These are phyloP conservation scores for Mercurialis annua DNA, from an alignment of 345 rosid species.

Conservation along the genomic window DNA sequence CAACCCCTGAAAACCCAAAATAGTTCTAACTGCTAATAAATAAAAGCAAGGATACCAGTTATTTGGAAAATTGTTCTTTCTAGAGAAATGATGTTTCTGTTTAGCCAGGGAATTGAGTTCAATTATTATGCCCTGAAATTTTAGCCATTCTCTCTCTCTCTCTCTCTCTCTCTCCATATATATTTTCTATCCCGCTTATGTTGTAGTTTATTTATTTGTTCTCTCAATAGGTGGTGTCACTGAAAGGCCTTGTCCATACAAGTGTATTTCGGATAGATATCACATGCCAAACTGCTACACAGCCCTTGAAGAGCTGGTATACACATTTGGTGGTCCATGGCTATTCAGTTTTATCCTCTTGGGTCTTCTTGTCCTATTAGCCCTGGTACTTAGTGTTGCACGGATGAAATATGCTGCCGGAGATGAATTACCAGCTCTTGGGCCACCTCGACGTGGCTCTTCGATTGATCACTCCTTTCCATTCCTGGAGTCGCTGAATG, in stretches of 20 bases:
- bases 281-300: slow-evolving; percentile 94
- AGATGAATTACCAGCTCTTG: slow-evolving; percentile 62
- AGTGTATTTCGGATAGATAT: slow-evolving; percentile 78
- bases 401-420: slow-evolving; percentile 87
- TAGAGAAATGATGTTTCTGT: neutral
- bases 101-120: neutral
- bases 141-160: slow-evolving; percentile 6
- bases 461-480: slow-evolving; percentile 81
- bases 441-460: slow-evolving; percentile 63
- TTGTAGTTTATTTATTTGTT: too few relatives aligned
- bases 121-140: neutral
- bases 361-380: slow-evolving; percentile 70
- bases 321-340: slow-evolving; percentile 99
- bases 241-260: slow-evolving; percentile 80
- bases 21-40: too few relatives aligned
- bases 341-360: slow-evolving; percentile 66
- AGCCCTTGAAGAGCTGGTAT: slow-evolving; percentile 77
- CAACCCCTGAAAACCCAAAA: neutral
- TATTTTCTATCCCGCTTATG: slow-evolving; percentile 12
- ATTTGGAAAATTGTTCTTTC: neutral
- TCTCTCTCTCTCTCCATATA: neutral
- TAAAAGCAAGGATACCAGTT: too few relatives aligned
- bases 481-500: slow-evolving; percentile 86
- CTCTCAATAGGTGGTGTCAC: slow-evolving; percentile 72
- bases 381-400: slow-evolving; percentile 90